These are phyloP conservation scores for Plasmodium cynomolgi DNA, from an alignment of 169 alveolate genomes.

Conservation along the genomic window DNA sequence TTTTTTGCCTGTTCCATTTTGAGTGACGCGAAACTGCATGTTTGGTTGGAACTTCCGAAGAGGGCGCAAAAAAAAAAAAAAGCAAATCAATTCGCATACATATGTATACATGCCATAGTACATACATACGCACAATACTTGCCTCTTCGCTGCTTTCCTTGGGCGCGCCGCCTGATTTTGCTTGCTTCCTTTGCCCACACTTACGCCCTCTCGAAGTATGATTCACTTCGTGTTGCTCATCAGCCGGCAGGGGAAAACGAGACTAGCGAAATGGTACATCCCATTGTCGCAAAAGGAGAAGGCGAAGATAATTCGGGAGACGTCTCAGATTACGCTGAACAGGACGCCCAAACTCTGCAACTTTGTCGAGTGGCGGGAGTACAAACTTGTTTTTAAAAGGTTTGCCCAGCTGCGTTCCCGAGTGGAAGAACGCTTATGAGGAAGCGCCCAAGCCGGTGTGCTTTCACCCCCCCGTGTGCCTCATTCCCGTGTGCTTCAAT, in stretches of 20 bases:
- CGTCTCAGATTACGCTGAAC: conserved; percentile 92
- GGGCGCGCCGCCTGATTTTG: not conserved
- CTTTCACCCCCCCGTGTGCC: not conserved
- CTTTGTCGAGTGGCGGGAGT: conserved; percentile 97
- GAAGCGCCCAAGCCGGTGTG: not conserved
- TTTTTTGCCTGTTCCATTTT: not conserved
- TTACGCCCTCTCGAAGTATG: conserved; percentile 82
- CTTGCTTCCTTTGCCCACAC: not conserved
- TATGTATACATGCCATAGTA: not conserved
- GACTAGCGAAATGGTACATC: conserved; percentile 96
- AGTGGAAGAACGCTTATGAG: not conserved
- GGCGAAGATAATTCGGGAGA: conserved; percentile 90
- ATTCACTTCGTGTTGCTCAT: conserved; percentile 95
- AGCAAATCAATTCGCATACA: not conserved
- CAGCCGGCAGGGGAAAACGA: conserved; percentile 96
- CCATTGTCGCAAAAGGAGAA: conserved; percentile 88
- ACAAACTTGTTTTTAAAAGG: conserved; percentile 96
- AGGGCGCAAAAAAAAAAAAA: not conserved
- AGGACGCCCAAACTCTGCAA: conserved; percentile 96
- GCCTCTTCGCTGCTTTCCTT: not conserved
- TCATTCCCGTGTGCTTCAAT: not conserved
- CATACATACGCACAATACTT: not conserved
- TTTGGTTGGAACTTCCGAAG: not conserved
- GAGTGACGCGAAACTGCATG: not conserved
- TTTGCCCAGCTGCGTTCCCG: not conserved